These are phyloP conservation scores for Amaranthus cruentus DNA, from an alignment of 148 eudicot species.

Conservation along the genomic window DNA sequence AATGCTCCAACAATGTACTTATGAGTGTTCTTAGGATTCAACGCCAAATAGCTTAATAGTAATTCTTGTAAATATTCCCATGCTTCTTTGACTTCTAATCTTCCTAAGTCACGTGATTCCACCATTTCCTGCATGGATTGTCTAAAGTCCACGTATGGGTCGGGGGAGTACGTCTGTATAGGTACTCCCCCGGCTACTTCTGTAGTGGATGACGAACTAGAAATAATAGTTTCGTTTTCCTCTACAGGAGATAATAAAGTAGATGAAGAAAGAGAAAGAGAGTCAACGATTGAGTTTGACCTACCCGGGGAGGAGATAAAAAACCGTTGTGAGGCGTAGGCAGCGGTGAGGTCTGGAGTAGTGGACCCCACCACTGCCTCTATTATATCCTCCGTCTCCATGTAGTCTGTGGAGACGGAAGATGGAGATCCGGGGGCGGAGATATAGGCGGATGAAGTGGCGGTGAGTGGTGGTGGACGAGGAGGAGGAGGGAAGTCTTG, in stretches of 20 bases:
- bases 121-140: constrained; percentile 96
- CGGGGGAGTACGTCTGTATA: constrained; percentile 76
- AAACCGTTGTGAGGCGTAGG: constrained; percentile 65
- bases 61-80: constrained; percentile 83
- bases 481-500: neutral
- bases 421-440: constrained; percentile 14
- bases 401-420: constrained; percentile 23
- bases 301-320: constrained; percentile 91
- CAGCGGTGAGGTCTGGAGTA: constrained; percentile 59
- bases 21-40: constrained; percentile 78
- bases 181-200: constrained; percentile 41
- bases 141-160: constrained; percentile 78
- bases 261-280: constrained; percentile 24
- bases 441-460: constrained; percentile 1
- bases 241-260: constrained; percentile 13
- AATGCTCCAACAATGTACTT: constrained; percentile 82
- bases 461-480: neutral
- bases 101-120: constrained; percentile 63
- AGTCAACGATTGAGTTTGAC: constrained; percentile 75
- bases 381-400: constrained; percentile 15
- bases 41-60: constrained; percentile 52
- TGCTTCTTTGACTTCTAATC: constrained; percentile 33
- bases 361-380: constrained; percentile 7
- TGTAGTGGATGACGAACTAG: neutral
- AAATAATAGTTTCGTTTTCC: neutral